These are phyloP conservation scores for Nannochloris sp. DNA, from an alignment of 139 green algal genomes.

Conservation along the genomic window DNA sequence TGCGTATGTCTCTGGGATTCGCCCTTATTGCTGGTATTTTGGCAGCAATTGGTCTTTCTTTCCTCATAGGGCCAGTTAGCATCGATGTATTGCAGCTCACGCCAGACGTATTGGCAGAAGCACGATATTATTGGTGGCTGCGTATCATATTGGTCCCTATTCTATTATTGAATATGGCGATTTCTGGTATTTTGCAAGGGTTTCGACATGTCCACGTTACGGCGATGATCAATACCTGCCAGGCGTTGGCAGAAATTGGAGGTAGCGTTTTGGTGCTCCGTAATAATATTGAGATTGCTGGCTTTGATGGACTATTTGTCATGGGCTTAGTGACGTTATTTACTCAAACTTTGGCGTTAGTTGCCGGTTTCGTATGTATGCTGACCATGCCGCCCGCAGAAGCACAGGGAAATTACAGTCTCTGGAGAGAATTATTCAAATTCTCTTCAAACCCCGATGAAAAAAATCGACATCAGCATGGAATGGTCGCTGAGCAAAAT, in stretches of 20 bases:
- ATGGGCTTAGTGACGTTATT: slow-evolving; percentile 11
- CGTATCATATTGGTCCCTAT: slow-evolving; percentile 28
- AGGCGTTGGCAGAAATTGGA: slow-evolving; percentile 39
- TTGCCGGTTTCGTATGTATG: neutral
- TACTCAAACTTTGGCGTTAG: slow-evolving; percentile 5
- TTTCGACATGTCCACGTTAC: slow-evolving; percentile 30
- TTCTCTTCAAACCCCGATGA: no score
- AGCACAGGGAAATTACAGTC: neutral
- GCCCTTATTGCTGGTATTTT: neutral
- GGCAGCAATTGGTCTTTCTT: neutral
- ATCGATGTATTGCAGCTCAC: slow-evolving; percentile 17
- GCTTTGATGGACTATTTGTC: neutral
- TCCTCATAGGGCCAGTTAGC: slow-evolving; percentile 1
- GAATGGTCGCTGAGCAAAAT: neutral
- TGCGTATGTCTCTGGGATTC: slow-evolving; percentile 35
- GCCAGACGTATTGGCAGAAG: slow-evolving; percentile 13
- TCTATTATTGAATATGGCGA: slow-evolving; percentile 45
- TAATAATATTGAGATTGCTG: neutral
- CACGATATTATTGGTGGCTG: slow-evolving; percentile 32
- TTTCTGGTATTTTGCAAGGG: slow-evolving; percentile 46
- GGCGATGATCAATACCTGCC: slow-evolving; percentile 34
- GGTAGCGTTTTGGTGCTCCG: slow-evolving; percentile 24
- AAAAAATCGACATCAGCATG: neutral
- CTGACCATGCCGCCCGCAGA: slow-evolving; percentile 12
- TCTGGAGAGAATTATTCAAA: slow-evolving; percentile 1